Evolutionary conservation across 345 rosid species (phyloP).

Genomic region (Arabidopsis suecica): DNA sequence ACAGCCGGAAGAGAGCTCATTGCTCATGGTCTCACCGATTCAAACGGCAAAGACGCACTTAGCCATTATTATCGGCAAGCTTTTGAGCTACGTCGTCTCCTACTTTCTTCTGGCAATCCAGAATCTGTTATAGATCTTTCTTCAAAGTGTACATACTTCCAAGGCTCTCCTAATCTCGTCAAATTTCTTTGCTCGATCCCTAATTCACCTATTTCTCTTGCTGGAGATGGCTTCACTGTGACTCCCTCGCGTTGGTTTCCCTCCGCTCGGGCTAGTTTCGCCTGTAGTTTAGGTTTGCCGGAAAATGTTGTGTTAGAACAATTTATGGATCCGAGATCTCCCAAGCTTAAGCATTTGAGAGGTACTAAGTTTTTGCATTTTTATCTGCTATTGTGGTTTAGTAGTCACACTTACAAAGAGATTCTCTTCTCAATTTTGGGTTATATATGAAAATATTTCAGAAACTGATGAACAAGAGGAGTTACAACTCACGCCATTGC

Average conservation of each 20-base stretch:
- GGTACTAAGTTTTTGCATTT: slow-evolving; percentile 27
- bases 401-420: slow-evolving; percentile 10
- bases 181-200: slow-evolving; percentile 39
- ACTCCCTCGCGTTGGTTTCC: slow-evolving; percentile 40
- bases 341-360: slow-evolving; percentile 17
- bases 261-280: slow-evolving; percentile 33
- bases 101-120: slow-evolving; percentile 39
- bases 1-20: slow-evolving; percentile 28
- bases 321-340: slow-evolving; percentile 19
- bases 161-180: slow-evolving; percentile 32
- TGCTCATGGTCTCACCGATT: slow-evolving; percentile 15
- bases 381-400: slow-evolving; percentile 2
- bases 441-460: neutral
- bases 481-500: slow-evolving; percentile 32
- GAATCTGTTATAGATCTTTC: slow-evolving; percentile 20
- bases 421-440: slow-evolving; percentile 15
- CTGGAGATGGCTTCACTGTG: slow-evolving; percentile 31
- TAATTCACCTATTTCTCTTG: slow-evolving; percentile 42
- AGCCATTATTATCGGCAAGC: slow-evolving; percentile 27
- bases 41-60: slow-evolving; percentile 14
- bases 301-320: slow-evolving; percentile 15
- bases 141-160: slow-evolving; percentile 26
- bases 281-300: slow-evolving; percentile 30
- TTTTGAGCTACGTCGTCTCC: slow-evolving; percentile 34
- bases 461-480: slow-evolving; percentile 30